A percentile compares a stretch with the other conserved stretches of the same genome.
These are phyloP conservation scores for Stropharia rugosoannulata DNA, from an alignment of 768 basidiomycete genomes.

Conservation along the genomic window DNA sequence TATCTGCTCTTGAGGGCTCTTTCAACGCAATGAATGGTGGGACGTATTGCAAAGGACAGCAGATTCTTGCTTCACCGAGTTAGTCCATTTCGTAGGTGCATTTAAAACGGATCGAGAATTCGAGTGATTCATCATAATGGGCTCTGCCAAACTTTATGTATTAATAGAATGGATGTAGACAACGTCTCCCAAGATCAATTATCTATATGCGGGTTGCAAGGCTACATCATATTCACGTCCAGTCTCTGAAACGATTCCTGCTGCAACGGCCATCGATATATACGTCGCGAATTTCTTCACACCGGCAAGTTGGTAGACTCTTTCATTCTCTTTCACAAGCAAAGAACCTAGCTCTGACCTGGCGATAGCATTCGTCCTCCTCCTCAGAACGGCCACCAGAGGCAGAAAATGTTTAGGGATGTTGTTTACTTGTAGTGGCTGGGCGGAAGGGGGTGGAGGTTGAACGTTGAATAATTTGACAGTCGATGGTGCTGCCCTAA, in stretches of 20 bases:
- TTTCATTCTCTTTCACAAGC: not conserved
- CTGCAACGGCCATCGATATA: slow-evolving; percentile 1
- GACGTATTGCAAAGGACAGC: not conserved
- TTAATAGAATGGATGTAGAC: no score
- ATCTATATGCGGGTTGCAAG: not conserved
- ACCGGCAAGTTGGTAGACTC: not conserved
- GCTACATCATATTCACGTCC: not conserved
- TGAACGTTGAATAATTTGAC: not conserved
- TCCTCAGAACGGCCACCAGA: not conserved
- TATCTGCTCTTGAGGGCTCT: not conserved
- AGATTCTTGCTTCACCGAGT: no score
- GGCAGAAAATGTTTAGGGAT: not conserved
- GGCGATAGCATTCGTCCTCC: not conserved
- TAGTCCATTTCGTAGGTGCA: no score
- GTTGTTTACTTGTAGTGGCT: not conserved
- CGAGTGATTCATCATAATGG: no score
- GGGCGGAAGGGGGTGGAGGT: not conserved
- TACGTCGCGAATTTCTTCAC: slow-evolving; percentile 4
- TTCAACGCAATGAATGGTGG: not conserved
- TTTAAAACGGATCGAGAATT: no score
- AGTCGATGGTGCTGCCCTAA: not conserved
- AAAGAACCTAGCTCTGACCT: not conserved
- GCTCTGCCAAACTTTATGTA: no score
- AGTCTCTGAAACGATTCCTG: slow-evolving; percentile 2
- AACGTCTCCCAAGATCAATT: not conserved